These are phyloP conservation scores for Lentinula raphanica DNA, from an alignment of 768 basidiomycete species.

Conservation along the genomic window DNA sequence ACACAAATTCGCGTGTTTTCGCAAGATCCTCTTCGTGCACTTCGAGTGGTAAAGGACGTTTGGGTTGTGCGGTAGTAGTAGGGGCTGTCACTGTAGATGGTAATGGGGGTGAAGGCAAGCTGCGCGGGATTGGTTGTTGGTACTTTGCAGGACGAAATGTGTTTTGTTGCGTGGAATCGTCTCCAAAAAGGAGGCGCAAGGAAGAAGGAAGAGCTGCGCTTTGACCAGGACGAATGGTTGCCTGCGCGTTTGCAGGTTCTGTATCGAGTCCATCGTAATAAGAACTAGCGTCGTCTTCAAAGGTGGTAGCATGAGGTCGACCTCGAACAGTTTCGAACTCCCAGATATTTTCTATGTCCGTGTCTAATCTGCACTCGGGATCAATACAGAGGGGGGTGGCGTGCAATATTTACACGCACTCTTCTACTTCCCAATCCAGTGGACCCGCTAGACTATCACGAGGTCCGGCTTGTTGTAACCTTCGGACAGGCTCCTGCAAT, in stretches of 20 bases:
- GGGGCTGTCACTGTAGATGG: conserved; percentile 25
- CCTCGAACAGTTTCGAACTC: conserved; percentile 72
- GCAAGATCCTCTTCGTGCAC: conserved; percentile 37
- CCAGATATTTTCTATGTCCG: conserved; percentile 48
- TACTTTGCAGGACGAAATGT: conserved; percentile 38
- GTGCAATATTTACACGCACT: conserved; percentile 26
- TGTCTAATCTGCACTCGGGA: conserved; percentile 8
- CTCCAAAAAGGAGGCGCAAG: conserved; percentile 74
- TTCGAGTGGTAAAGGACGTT: conserved; percentile 20
- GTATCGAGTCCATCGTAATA: conserved; percentile 11
- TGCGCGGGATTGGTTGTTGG: conserved; percentile 19
- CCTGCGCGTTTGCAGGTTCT: conserved; percentile 23
- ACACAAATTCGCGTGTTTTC: conserved; percentile 47
- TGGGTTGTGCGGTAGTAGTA: conserved; percentile 30
- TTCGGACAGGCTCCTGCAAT: conserved; percentile 76
- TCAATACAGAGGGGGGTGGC: background rate
- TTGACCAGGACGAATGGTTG: conserved; percentile 46
- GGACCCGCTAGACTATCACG: conserved; percentile 74
- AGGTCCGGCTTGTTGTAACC: conserved; percentile 71
- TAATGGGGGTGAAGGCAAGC: conserved; percentile 18
- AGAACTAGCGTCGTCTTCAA: conserved; percentile 18
- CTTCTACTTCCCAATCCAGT: conserved; percentile 68
- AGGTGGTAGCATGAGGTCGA: conserved; percentile 23
- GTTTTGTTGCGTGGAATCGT: conserved; percentile 35
- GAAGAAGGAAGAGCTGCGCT: conserved; percentile 67